A percentile compares a stretch with the other conserved stretches of the same genome.
Conservation (phyloP, 176 grass and related monocot species). For the Carex cristatella region DNA sequence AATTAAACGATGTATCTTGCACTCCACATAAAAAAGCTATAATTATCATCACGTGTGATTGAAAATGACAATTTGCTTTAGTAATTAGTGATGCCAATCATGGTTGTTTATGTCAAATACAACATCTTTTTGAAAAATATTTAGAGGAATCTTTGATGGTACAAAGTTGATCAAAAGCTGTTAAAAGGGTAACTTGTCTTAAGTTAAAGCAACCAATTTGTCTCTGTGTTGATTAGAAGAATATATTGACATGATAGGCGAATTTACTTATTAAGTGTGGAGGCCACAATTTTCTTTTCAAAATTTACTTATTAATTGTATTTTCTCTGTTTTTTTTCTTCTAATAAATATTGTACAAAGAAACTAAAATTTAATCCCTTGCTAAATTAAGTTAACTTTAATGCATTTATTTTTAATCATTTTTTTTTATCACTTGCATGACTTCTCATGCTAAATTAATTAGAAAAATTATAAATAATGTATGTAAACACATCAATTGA, state of each 20-base stretch:
- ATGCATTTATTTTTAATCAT: no score
- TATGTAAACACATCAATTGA: no score
- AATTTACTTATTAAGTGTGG: neutral
- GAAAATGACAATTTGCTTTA: neutral
- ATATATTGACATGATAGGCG: neutral
- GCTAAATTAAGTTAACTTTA: no score
- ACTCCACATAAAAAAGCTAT: neutral
- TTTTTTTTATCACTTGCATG: no score
- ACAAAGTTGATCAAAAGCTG: neutral
- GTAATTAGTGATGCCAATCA: neutral
- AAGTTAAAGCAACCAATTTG: no score
- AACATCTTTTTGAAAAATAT: neutral
- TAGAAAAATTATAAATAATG: no score
- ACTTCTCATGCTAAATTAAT: no score
- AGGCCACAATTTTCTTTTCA: neutral
- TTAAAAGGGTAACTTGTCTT: neutral
- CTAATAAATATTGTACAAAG: neutral
- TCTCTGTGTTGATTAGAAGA: neutral
- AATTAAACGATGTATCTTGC: neutral
- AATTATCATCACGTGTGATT: constrained; percentile 14
- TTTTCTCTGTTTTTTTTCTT: neutral
- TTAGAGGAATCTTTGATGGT: constrained; percentile 8
- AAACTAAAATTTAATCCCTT: neutral
- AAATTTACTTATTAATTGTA: neutral
- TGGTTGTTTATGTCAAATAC: neutral